Base-by-base conservation (phyloP, 345 rosid genomes). In the Citrus mangshanensis region DNA sequence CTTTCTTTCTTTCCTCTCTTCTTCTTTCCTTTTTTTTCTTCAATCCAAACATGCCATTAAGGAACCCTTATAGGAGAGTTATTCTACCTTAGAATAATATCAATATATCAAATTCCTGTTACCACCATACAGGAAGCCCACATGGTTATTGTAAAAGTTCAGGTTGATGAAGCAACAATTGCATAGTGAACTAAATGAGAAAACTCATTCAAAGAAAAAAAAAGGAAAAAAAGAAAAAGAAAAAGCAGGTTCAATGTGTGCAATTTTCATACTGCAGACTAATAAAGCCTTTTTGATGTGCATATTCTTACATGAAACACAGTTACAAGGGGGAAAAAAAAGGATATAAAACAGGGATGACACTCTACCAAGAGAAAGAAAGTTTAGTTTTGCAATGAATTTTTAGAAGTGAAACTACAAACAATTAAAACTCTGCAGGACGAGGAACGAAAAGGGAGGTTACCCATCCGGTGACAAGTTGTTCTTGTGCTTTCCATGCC, bases 401-500 rank as follows among this genome's bases (percentile, higher is more conserved):
- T 30, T 46, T 58, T 30, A 35, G 62, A 78, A 49, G 58, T 59
- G 78, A 49, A 84, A 71, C 56, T 78, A 82, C 65, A 55, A 77
- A 75, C 69, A 83, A 81, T 68, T 68, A 34, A 27, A 73, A 76
- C 66, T 72, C 28, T 56, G 63, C 21, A 62, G n/a, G 21, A 70
- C 21, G 54, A 14, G 18, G 35, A 30, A 32, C 21, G 58, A 40
- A 28, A 28, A 25, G 32, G 46, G 32, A 46, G 74, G 24, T 30
- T 81, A 88, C 72, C 78, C 84, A 34, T 86, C 94, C 3, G 83
- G 77, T 68, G 87, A 84, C 28, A 80, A 81, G 46, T 73, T 89
- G 85, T 87, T 92, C 92, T 87, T 92, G 79, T 86, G 91, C 78
- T 88, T 90, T 68, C 85, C 92, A 60, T 81, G 85, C 78, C 87